Evolutionary conservation across 225 moss, liverwort and hornwort genomes (phyloP).

Genomic region (Thuidium tamariscinum): DNA sequence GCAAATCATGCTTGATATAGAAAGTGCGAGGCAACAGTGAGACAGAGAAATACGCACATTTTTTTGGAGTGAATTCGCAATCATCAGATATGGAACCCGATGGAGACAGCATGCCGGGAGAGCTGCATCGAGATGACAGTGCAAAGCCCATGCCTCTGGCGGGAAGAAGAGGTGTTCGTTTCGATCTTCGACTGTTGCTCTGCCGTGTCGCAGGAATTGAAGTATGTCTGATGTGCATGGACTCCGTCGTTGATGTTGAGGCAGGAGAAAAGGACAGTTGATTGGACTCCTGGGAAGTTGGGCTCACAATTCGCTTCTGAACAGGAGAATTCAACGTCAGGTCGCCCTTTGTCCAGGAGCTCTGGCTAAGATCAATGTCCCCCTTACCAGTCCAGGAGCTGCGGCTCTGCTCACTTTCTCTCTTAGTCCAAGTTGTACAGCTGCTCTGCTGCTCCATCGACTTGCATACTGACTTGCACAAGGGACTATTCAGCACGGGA

Average conservation of each 20-base stretch:
- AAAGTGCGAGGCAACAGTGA: not conserved
- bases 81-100: slow-evolving; percentile 7
- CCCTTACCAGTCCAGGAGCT: not conserved
- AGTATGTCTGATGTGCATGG: slow-evolving; percentile 3
- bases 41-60: slow-evolving; percentile 2
- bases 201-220: not conserved
- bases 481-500: not conserved
- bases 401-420: not conserved
- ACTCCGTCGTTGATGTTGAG: slow-evolving; percentile 35
- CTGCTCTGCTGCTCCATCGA: slow-evolving; percentile 2
- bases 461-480: slow-evolving; percentile 9
- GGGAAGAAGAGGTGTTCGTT: slow-evolving; percentile 21
- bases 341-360: not conserved
- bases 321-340: not conserved
- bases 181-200: slow-evolving; percentile 4
- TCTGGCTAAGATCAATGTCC: not conserved
- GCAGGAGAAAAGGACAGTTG: slow-evolving; percentile 33
- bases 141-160: slow-evolving; percentile 2
- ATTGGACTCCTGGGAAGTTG: slow-evolving; percentile 35
- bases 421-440: slow-evolving; percentile 1
- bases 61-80: slow-evolving; percentile 3
- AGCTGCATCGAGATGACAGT: slow-evolving; percentile 1
- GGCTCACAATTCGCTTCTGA: slow-evolving; percentile 21
- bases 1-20: not conserved
- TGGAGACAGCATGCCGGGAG: slow-evolving; percentile 3